Percentiles rank a stretch among this genome's conserved stretches.
Evolutionary conservation across 306 rosid species (phyloP).

Genomic region (Hippophae rhamnoides): DNA sequence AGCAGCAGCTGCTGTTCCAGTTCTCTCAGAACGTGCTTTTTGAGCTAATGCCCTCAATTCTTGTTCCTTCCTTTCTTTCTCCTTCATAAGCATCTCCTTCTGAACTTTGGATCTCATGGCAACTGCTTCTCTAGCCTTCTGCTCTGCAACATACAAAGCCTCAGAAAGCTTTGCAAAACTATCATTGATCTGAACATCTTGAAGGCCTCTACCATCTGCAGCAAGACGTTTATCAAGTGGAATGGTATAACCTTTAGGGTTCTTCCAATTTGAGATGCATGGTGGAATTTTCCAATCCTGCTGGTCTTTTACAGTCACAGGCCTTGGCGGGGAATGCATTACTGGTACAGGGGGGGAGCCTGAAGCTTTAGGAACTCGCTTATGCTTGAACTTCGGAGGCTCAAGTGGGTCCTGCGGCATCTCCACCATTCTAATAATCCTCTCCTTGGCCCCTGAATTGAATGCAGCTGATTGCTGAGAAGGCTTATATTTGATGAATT

Average conservation of each 20-base stretch:
- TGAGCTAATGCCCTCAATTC: conserved; percentile 75
- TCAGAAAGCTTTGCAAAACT: conserved; percentile 82
- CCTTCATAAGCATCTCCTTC: conserved; percentile 74
- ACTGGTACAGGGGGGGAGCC: conserved; percentile 89
- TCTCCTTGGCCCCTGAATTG: conserved; percentile 79
- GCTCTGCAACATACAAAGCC: conserved; percentile 75
- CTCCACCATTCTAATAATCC: conserved; percentile 84
- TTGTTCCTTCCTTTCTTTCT: conserved; percentile 74
- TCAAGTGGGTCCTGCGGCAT: conserved; percentile 93
- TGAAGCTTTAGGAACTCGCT: conserved; percentile 82
- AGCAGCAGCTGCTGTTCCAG: conserved; percentile 52
- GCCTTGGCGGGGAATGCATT: conserved; percentile 89
- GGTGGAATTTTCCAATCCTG: conserved; percentile 97
- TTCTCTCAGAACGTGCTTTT: conserved; percentile 75
- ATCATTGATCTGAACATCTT: conserved; percentile 80
- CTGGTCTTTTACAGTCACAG: conserved; percentile 83
- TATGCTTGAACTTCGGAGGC: conserved; percentile 88
- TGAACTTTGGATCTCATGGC: conserved; percentile 91
- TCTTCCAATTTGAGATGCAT: conserved; percentile 91
- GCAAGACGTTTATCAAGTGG: conserved; percentile 91
- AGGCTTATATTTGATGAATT: conserved; percentile 80
- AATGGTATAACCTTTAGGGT: conserved; percentile 82
- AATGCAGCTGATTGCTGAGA: conserved; percentile 77
- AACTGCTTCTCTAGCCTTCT: conserved; percentile 89
- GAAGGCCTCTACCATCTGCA: conserved; percentile 82